Base-by-base conservation (phyloP, 2,329 filamentous ascomycete genomes). In the Magnaporthiopsis incrustans region DNA sequence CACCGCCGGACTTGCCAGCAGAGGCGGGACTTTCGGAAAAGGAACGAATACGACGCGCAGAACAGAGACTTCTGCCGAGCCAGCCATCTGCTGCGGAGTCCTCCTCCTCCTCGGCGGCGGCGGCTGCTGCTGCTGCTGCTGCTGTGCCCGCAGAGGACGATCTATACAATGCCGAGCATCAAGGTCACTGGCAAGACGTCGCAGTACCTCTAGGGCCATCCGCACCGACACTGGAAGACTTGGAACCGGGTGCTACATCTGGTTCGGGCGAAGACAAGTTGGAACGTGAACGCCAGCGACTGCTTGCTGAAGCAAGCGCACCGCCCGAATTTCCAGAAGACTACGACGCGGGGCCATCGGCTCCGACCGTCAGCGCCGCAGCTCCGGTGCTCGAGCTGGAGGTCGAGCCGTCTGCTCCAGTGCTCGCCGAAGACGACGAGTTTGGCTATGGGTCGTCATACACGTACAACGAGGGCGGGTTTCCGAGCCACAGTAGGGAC, bases 31-130 rank as follows among this genome's bases (percentile, higher is more conserved):
- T 92, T 38, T 86, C 89, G 15, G 95, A 98, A 67, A 97, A 97
- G 75, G 89, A 96, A 66, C 87, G 88, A 61, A 77, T 95, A 65
- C 85, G 88, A 60, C 85, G 85, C 65, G 92, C 91, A 57, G 93
- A 97, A 76, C 84, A 89, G 68, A 84, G 88, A 60, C 78, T 97
- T 6, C 76, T 97, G 27, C 94, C 94, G 2, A 97, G 92, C 71
- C 87, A 88, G 70, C 93, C 91, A 18, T 84, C 89, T 15, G 79
- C 65, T 33, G 67, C 65, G 18, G 68, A 72, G 64, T 62, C 74
- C 64, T 74, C 75, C 35, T 77, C 32, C 32, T 33, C 32, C n/a
- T n/a, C n/a, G n/a, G n/a, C n/a, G n/a, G n/a, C n/a, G n/a, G 2
- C 75, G 12, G 74, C 74, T 0, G 77, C 80, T 12, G 84, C 83